Evolutionary conservation across 1,139 yeast species (phyloP).

Genomic region (Wickerhamomyces sp.): DNA sequence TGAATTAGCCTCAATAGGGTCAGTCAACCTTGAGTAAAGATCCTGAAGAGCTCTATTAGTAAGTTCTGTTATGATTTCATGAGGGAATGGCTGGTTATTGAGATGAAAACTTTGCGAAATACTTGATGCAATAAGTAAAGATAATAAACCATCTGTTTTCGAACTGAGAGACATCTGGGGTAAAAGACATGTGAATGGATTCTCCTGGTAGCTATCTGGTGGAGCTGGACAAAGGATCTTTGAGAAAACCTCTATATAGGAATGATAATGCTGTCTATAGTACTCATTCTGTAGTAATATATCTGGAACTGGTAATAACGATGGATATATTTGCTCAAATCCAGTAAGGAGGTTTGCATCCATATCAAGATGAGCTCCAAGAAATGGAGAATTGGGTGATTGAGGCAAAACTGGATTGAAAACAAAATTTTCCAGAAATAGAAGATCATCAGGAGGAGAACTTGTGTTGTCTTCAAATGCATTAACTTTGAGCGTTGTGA

Average conservation of each 20-base stretch:
- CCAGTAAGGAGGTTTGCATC: conserved; percentile 6
- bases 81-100: conserved; percentile 23
- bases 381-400: not conserved
- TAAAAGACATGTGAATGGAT: conserved; percentile 62
- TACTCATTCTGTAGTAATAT: conserved; percentile 12
- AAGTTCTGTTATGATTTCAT: conserved; percentile 38
- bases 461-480: not conserved
- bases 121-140: conserved; percentile 64
- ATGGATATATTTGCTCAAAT: conserved; percentile 11
- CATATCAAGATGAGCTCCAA: not conserved
- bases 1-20: conserved; percentile 50
- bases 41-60: conserved; percentile 56
- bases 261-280: conserved; percentile 44
- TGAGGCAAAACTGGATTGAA: not conserved
- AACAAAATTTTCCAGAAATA: not conserved
- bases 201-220: conserved; percentile 47
- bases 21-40: conserved; percentile 46
- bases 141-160: conserved; percentile 48
- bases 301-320: conserved; percentile 16
- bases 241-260: conserved; percentile 61
- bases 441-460: not conserved
- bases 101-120: conserved; percentile 41
- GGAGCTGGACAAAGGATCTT: conserved; percentile 69
- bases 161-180: conserved; percentile 68
- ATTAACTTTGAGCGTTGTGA: not conserved